Evolutionary conservation across 257 asterid genomes (phyloP).

Genomic region (Petrea volubilis): DNA sequence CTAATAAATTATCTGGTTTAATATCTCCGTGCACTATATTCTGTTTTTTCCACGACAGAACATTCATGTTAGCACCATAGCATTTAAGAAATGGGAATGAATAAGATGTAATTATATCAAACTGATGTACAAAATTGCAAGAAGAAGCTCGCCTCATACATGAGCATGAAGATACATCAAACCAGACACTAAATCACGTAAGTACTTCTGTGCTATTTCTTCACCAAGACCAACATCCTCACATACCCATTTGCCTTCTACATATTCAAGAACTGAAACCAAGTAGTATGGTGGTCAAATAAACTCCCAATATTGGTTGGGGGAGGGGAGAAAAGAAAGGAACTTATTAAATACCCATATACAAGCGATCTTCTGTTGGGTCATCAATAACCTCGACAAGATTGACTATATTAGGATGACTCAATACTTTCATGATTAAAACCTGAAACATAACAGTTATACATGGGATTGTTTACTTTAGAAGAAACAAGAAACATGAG

Average conservation of each 20-base stretch:
- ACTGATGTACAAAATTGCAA: constrained; percentile 19
- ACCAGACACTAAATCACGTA: constrained; percentile 87
- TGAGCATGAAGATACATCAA: constrained; percentile 97
- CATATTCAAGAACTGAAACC: constrained; percentile 88
- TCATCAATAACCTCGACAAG: constrained; percentile 96
- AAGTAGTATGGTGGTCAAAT: constrained; percentile 16
- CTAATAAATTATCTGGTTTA: constrained; percentile 91
- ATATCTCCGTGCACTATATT: constrained; percentile 95
- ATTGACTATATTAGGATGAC: constrained; percentile 96
- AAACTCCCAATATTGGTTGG: constrained; percentile 14
- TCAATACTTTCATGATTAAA: constrained; percentile 35
- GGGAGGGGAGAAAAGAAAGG: constrained; percentile 18
- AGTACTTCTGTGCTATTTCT: constrained; percentile 64
- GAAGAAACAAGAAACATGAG: not conserved
- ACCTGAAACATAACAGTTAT: not conserved
- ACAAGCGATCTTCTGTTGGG: constrained; percentile 85
- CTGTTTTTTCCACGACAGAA: constrained; percentile 42
- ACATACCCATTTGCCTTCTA: constrained; percentile 90
- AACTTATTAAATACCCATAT: constrained; percentile 73
- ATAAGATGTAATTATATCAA: not conserved
- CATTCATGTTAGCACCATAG: constrained; percentile 8
- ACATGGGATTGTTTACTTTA: not conserved
- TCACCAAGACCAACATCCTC: constrained; percentile 87
- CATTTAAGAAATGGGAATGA: not conserved
- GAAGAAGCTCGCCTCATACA: constrained; percentile 47